phyloP scores from a whole-genome alignment of 2,329 filamentous ascomycete genomes.

The Lecanicillium sp. region DNA sequence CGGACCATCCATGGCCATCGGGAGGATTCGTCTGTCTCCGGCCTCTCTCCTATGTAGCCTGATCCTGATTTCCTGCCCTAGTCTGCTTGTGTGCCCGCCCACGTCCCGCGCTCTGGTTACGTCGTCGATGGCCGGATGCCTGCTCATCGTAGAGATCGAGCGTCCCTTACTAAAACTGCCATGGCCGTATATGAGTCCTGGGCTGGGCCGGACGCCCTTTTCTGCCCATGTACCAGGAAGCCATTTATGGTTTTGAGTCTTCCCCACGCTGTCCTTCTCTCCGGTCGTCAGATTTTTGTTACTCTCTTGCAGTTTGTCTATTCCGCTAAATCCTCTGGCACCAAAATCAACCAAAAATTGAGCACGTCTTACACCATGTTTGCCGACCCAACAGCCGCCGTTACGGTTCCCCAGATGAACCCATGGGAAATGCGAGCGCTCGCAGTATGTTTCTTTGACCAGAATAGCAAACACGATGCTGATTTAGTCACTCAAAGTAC shows the following conservation, averaged over 20 bases:
- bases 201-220: background rate
- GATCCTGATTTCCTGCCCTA: background rate
- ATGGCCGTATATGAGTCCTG: background rate
- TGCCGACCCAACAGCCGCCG: background rate
- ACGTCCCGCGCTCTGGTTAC: background rate
- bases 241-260: too few relatives aligned
- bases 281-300: too few relatives aligned
- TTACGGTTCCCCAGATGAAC: conserved; percentile 10
- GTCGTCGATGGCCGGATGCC: conserved; percentile 5
- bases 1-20: conserved; percentile 3
- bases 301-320: too few relatives aligned
- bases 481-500: conserved; percentile 16
- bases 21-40: background rate
- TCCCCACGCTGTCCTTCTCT: too few relatives aligned
- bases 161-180: background rate
- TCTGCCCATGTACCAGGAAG: too few relatives aligned
- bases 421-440: conserved; percentile 29
- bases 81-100: background rate
- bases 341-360: background rate
- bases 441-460: conserved; percentile 21
- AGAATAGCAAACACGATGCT: background rate
- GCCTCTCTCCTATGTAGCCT: background rate
- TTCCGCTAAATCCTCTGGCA: too few relatives aligned
- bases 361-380: conserved; percentile 3
- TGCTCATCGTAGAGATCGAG: background rate